These are phyloP conservation scores for Austroboletus rostrupii DNA, from an alignment of 1,284 basidiomycete genomes.

Conservation along the genomic window DNA sequence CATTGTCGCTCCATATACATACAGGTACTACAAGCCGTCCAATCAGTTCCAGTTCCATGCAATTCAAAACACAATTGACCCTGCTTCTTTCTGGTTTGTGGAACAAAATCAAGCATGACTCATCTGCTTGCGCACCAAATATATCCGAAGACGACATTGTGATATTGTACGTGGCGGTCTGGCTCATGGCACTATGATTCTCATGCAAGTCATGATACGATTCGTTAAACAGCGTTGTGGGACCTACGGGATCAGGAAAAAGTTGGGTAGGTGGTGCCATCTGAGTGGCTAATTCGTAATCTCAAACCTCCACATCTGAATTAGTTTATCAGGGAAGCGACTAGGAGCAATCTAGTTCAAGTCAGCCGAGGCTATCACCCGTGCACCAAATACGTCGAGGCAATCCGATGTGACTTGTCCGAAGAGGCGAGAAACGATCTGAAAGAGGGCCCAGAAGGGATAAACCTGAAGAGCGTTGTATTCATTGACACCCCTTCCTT, in stretches of 20 bases:
- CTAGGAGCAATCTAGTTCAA: slow-evolving; percentile 3
- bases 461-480: slow-evolving; percentile 11
- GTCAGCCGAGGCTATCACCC: slow-evolving; percentile 14
- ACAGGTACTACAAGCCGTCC: too few species aligned
- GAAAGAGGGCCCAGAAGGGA: background rate
- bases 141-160: slow-evolving; percentile 18
- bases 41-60: too few species aligned
- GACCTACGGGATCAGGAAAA: slow-evolving; percentile 24
- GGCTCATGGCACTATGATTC: background rate
- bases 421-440: slow-evolving; percentile 12
- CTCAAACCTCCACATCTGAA: background rate
- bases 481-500: slow-evolving; percentile 23
- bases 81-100: slow-evolving; percentile 1
- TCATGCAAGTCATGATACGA: background rate
- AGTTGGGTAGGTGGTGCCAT: slow-evolving; percentile 18
- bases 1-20: too few species aligned
- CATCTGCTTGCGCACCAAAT: background rate
- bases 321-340: slow-evolving; percentile 18
- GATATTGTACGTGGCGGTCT: slow-evolving; percentile 13
- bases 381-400: slow-evolving; percentile 11
- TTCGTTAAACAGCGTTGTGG: slow-evolving; percentile 13
- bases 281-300: too few species aligned
- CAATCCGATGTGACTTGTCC: slow-evolving; percentile 16
- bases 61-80: background rate
- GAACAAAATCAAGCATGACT: slow-evolving; percentile 11